phyloP scores from a whole-genome alignment of 768 basidiomycete species.

The Gymnopilus junonius region DNA sequence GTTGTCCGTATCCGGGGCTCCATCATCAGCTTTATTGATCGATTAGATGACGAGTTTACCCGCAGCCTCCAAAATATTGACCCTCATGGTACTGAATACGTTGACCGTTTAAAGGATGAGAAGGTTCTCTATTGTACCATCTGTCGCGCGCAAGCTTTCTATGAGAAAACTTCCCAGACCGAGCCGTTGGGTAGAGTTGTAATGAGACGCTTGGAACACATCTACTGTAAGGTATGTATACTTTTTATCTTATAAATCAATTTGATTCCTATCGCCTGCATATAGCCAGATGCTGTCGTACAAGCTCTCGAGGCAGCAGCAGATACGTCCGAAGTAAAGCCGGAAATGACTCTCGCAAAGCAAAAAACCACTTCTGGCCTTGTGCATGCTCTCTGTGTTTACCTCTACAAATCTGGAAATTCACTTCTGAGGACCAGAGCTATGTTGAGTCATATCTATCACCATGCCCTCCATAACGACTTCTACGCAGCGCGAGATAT shows the following conservation, averaged over 20 bases:
- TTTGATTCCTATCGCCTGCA: constrained; percentile 14
- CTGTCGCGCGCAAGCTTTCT: constrained; percentile 89
- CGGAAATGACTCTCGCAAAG: constrained; percentile 60
- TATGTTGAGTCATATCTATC: constrained; percentile 97
- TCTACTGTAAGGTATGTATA: constrained; percentile 88
- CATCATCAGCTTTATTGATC: constrained; percentile 94
- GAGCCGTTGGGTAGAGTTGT: constrained; percentile 88
- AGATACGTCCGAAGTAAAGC: constrained; percentile 59
- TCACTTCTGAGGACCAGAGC: constrained; percentile 94
- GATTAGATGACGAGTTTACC: constrained; percentile 97
- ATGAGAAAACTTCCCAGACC: constrained; percentile 76
- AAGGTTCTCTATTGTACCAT: constrained; percentile 93
- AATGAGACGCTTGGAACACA: constrained; percentile 96
- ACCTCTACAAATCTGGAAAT: constrained; percentile 92
- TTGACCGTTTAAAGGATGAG: constrained; percentile 96
- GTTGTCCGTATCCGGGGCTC: constrained; percentile 90
- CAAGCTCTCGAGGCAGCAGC: constrained; percentile 83
- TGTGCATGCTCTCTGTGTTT: constrained; percentile 86
- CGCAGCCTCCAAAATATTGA: constrained; percentile 97
- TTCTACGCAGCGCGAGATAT: constrained; percentile 98
- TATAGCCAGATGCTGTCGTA: constrained; percentile 90
- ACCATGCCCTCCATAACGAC: constrained; percentile 94
- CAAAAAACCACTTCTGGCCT: constrained; percentile 70
- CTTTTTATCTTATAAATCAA: neutral
- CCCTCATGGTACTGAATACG: constrained; percentile 98